These are phyloP conservation scores for Mortierella sp. DNA, from an alignment of 371 early-diverging fungal genomes.

Conservation along the genomic window DNA sequence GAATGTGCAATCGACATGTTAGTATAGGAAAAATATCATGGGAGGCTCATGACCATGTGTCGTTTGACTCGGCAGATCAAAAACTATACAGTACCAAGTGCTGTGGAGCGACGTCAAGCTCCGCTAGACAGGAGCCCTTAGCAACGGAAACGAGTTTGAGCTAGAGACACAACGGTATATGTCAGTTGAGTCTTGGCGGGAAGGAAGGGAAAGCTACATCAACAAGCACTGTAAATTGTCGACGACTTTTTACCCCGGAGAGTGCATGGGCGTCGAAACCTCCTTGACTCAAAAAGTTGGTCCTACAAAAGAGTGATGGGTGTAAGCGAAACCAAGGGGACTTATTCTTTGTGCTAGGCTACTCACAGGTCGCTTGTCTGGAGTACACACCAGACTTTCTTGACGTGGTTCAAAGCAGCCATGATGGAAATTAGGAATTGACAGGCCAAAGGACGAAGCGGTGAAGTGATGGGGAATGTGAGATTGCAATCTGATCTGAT, in stretches of 20 bases:
- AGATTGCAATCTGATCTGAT: background rate
- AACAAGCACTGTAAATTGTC: too few relatives aligned
- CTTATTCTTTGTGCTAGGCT: background rate
- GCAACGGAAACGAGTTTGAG: conserved; percentile 57
- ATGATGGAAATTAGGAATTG: conserved; percentile 11
- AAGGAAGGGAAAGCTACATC: background rate
- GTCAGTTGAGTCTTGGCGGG: background rate
- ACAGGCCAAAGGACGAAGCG: too few relatives aligned
- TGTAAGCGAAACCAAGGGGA: background rate
- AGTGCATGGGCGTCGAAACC: conserved; percentile 53
- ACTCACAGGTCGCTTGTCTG: background rate
- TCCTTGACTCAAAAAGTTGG: conserved; percentile 31
- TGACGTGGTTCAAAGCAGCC: conserved; percentile 43
- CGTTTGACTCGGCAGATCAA: too few relatives aligned
- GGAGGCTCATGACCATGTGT: too few relatives aligned
- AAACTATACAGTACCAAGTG: conserved; percentile 64
- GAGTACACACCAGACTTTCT: conserved; percentile 31
- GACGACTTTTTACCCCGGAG: conserved; percentile 23
- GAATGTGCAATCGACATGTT: too few relatives aligned
- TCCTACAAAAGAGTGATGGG: conserved; percentile 15
- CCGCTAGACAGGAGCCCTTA: conserved; percentile 58
- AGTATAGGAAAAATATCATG: background rate
- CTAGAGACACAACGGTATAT: too few relatives aligned
- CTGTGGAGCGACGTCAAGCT: conserved; percentile 63
- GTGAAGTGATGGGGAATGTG: background rate